phyloP scores from a whole-genome alignment of 345 rosid species.

The Conringia planisiliqua region DNA sequence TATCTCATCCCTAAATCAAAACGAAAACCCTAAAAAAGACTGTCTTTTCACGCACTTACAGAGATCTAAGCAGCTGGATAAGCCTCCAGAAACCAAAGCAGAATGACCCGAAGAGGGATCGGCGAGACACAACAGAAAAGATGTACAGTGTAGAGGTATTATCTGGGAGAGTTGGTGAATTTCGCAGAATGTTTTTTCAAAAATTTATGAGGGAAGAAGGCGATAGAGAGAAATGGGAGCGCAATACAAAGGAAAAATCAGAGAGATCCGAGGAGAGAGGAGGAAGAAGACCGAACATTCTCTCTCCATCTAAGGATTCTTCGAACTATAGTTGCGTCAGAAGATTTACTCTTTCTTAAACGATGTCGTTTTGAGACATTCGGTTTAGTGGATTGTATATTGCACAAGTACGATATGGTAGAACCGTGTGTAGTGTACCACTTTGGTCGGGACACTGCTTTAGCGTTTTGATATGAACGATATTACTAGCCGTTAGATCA shows the following conservation, averaged over 20 bases:
- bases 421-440: not conserved
- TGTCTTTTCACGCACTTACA: conserved; percentile 6
- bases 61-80: conserved; percentile 9
- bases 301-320: conserved; percentile 10
- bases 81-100: conserved; percentile 1
- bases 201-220: not conserved
- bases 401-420: not conserved
- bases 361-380: not conserved
- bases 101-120: conserved; percentile 4
- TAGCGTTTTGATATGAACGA: not conserved
- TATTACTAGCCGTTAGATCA: conserved; percentile 19
- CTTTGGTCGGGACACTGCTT: not conserved
- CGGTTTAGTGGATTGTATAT: not conserved
- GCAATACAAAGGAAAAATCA: not conserved
- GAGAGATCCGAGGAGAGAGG: conserved; percentile 30
- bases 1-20: not conserved
- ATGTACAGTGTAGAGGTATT: not conserved
- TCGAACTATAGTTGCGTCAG: not conserved
- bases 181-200: no score
- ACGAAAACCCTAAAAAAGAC: not conserved
- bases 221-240: not conserved
- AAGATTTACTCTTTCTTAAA: not conserved
- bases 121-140: not conserved
- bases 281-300: conserved; percentile 27
- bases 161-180: not conserved